Percentiles rank a stretch among this genome's conserved stretches.
These are phyloP conservation scores for Fusarium miscanthi DNA, from an alignment of 2,329 filamentous ascomycete genomes.

Conservation along the genomic window DNA sequence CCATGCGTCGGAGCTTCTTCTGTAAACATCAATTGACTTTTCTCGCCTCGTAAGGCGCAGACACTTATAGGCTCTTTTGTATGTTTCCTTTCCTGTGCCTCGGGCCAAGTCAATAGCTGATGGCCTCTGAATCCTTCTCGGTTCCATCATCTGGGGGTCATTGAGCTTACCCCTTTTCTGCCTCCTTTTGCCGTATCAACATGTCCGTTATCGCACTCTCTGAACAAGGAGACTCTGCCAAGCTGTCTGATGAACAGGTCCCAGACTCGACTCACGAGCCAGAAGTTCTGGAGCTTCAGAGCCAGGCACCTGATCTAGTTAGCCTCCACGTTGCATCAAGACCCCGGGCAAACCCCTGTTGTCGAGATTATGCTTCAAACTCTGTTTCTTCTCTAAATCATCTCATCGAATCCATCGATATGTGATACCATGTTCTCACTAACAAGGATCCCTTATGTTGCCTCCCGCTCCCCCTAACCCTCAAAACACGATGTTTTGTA, in stretches of 20 bases:
- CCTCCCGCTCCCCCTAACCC: not conserved
- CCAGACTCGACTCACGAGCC: not conserved
- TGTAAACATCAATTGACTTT: not conserved
- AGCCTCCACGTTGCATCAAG: not conserved
- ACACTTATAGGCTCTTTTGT: not conserved
- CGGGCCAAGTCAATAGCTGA: not conserved
- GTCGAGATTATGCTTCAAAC: not conserved
- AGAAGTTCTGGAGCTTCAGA: not conserved
- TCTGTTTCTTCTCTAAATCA: not conserved
- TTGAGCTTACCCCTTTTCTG: not conserved
- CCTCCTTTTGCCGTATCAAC: not conserved
- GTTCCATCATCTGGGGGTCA: not conserved
- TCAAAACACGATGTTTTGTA: not conserved
- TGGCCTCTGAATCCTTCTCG: not conserved
- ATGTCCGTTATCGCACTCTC: not conserved
- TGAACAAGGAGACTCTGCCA: not conserved
- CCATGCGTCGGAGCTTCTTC: not conserved
- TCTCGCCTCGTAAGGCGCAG: not conserved
- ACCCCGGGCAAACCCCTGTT: slow-evolving; percentile 6
- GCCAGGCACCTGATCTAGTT: not conserved
- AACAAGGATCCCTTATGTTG: slow-evolving; percentile 4
- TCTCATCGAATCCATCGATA: not conserved
- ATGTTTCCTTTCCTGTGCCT: not conserved
- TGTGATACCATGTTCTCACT: not conserved
- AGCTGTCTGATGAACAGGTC: not conserved